Evolutionary conservation across 192 early-diverging fungal genomes (phyloP), one percentile per base, ranked within the genome.

Genomic region (Coemansia sp.): DNA sequence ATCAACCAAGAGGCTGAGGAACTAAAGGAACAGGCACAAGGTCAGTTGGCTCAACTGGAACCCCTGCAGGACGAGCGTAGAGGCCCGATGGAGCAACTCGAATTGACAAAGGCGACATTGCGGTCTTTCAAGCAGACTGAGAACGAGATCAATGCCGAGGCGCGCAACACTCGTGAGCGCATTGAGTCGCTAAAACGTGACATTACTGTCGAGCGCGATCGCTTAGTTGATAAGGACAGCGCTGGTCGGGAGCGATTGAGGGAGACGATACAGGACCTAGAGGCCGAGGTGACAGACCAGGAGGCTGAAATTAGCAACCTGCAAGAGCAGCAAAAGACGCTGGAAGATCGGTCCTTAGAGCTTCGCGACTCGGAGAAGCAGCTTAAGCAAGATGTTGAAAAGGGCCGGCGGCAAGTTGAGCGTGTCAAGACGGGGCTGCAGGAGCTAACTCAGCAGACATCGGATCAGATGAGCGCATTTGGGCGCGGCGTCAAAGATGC

Each of bases 391-490:
- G 66, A 44, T 5, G 67, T 48, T 5, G 66, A 66, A 26, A 65
- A 59, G 44, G 51, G 63, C 60, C 62, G 66, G 63, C 46, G 15
- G 25, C 15, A 38, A 26, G 51, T 48, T 11, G 58, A 78, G 50
- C 56, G 56, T 61, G 83, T 46, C 46, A 68, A 17, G 26, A 10
- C 14, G 25, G 78, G 9, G 3, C 69, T 90, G 23, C 59, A 72
- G 20, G 62, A 86, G 4, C 66, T 96, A 54, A 51, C 72, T 42
- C 75, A 75, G 11, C 87, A 90, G 46, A 85, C 83, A 31, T 71
- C 82, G n/a, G 82, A 96, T 61, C 69, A 82, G 4, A 63, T 96
- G 40, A 84, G 66, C 15, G 90, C 90, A 1, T 96, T 89, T 70
- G 93, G 93, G n/a, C 54, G 68, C 0, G 68, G 69, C 5, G 84